These are phyloP conservation scores for Primulina eburnea DNA, from an alignment of 257 asterid genomes.

Conservation along the genomic window DNA sequence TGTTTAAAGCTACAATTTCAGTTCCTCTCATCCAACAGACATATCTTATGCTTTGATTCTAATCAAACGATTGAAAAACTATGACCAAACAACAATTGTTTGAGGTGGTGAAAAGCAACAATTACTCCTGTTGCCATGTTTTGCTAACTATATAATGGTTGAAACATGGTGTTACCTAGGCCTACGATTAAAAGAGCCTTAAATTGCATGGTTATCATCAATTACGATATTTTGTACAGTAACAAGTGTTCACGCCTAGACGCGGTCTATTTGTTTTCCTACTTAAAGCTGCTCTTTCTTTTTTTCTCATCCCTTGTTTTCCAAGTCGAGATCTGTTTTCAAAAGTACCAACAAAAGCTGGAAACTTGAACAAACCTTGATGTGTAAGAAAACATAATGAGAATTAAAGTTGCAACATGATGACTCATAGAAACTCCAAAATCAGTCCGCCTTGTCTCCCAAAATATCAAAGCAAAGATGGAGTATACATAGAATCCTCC, in stretches of 20 bases:
- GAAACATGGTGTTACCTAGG: background rate
- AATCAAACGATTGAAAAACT: background rate
- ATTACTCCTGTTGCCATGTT: background rate
- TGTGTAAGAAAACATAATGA: constrained; percentile 65
- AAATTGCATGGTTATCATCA: too few relatives aligned
- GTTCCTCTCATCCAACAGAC: background rate
- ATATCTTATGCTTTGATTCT: background rate
- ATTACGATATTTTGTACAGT: background rate
- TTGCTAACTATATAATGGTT: background rate
- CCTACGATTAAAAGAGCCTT: background rate
- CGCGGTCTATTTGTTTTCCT: background rate
- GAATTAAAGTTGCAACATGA: constrained; percentile 74
- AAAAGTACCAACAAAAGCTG: constrained; percentile 7
- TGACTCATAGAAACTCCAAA: constrained; percentile 95
- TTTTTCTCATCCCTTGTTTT: background rate
- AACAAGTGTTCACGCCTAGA: background rate
- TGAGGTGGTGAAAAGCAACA: background rate
- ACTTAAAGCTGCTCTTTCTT: background rate
- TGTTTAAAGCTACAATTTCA: constrained; percentile 5
- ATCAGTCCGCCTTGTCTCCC: constrained; percentile 97
- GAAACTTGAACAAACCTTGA: constrained; percentile 49
- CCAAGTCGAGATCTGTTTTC: background rate
- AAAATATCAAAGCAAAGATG: constrained; percentile 80
- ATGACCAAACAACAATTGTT: background rate
- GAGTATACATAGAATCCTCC: constrained; percentile 91